Conservation (phyloP, 371 early-diverging fungal species). For the Mucor saturninus region DNA sequence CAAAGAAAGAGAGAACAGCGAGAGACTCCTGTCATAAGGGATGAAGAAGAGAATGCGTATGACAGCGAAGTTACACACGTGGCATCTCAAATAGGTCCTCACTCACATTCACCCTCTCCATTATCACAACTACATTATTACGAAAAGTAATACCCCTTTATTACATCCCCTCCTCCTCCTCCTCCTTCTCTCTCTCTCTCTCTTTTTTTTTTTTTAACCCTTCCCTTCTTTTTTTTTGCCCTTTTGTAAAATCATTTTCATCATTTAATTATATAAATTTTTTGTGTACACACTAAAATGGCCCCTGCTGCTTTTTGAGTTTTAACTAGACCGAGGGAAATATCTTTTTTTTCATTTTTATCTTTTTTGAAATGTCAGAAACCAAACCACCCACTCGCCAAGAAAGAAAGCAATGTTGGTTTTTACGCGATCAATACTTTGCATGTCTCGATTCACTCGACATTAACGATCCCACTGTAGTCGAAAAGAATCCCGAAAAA, state of each 20-base stretch:
- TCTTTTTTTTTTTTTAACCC: background rate
- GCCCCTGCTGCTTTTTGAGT: conserved; percentile 11
- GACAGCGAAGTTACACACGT: conserved; percentile 25
- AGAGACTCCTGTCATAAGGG: conserved; percentile 12
- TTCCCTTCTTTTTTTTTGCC: background rate
- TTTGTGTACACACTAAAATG: background rate
- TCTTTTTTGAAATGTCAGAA: conserved; percentile 12
- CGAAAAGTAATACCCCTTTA: conserved; percentile 11
- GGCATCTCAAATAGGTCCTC: conserved; percentile 18
- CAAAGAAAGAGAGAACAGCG: conserved; percentile 7
- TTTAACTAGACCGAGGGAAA: background rate
- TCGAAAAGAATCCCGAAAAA: conserved; percentile 54
- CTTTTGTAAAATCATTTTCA: background rate
- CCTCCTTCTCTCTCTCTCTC: background rate
- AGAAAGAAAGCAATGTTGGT: conserved; percentile 64
- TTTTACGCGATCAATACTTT: conserved; percentile 60
- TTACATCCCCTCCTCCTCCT: background rate
- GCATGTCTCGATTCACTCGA: conserved; percentile 54
- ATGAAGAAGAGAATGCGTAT: conserved; percentile 26
- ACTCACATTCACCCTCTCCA: conserved; percentile 25
- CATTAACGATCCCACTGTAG: conserved; percentile 53
- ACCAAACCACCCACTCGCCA: conserved; percentile 56
- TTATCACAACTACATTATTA: conserved; percentile 21
- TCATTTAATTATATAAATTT: background rate
- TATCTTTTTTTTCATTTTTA: conserved; percentile 13